phyloP scores from a whole-genome alignment of 257 asterid genomes.

The Solanum acaule region DNA sequence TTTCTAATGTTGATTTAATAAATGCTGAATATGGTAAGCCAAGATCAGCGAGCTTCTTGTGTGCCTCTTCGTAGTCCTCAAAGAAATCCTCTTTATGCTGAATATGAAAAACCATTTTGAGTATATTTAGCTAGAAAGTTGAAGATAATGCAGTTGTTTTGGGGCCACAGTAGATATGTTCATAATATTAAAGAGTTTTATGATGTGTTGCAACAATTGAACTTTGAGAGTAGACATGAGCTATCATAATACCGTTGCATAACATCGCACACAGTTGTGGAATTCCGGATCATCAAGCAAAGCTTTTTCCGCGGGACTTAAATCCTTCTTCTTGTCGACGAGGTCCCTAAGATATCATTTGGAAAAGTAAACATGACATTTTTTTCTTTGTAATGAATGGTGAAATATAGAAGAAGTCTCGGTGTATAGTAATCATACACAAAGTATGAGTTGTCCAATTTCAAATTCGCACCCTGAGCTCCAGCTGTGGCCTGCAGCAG shows the following conservation, averaged over 20 bases:
- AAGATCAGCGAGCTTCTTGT: conserved; percentile 76
- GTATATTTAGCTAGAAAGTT: neutral
- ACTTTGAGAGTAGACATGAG: neutral
- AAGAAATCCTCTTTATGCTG: conserved; percentile 57
- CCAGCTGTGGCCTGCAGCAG: conserved; percentile 54
- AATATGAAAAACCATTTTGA: neutral
- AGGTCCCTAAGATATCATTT: conserved; percentile 35
- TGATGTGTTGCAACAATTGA: neutral
- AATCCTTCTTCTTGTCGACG: conserved; percentile 35
- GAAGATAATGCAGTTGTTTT: neutral
- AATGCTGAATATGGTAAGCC: conserved; percentile 38
- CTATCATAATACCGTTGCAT: conserved; percentile 40
- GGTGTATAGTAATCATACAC: conserved; percentile 27
- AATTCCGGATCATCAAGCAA: conserved; percentile 50
- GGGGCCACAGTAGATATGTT: neutral
- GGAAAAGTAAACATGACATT: conserved; percentile 1
- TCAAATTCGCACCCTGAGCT: conserved; percentile 60
- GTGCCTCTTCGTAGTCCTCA: conserved; percentile 60
- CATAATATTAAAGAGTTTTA: neutral
- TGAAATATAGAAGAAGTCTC: neutral
- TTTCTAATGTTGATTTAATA: conserved; percentile 2
- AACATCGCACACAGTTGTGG: conserved; percentile 28
- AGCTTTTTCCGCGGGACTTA: conserved; percentile 50
- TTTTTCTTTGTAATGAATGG: neutral
- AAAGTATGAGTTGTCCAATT: conserved; percentile 72